Percentiles rank a stretch among this genome's conserved stretches.
Conservation (phyloP, 495 filamentous ascomycete species). For the Penicillium bovifimosum region DNA sequence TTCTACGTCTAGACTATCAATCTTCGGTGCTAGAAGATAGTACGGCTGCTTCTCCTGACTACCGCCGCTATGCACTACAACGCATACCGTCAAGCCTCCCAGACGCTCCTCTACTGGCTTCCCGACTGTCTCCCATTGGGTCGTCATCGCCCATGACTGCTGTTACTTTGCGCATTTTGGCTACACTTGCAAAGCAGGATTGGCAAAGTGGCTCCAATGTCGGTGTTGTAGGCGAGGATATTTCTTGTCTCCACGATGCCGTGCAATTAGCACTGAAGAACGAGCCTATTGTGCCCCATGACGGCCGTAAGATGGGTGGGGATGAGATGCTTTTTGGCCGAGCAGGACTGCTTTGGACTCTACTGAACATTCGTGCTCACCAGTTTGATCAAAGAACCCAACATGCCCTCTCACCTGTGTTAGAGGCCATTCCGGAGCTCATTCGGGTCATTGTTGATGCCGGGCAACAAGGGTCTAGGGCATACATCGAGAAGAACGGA, state of each 20-base stretch:
- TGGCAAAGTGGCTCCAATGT: slow-evolving; percentile 6
- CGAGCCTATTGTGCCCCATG: slow-evolving; percentile 25
- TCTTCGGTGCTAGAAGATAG: slow-evolving; percentile 14
- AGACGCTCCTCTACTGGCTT: slow-evolving; percentile 23
- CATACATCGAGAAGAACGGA: slow-evolving; percentile 27
- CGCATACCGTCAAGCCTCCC: slow-evolving; percentile 25
- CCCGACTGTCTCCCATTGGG: slow-evolving; percentile 29
- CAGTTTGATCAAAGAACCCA: slow-evolving; percentile 13
- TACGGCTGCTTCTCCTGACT: slow-evolving; percentile 13
- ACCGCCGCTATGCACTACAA: slow-evolving; percentile 24
- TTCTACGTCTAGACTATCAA: slow-evolving; percentile 37
- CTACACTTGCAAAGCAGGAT: slow-evolving; percentile 5
- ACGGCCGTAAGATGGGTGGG: slow-evolving; percentile 29
- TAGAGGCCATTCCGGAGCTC: slow-evolving; percentile 25
- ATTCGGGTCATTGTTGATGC: slow-evolving; percentile 32
- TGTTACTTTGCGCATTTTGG: slow-evolving; percentile 23
- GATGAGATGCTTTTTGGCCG: slow-evolving; percentile 43
- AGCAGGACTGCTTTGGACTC: slow-evolving; percentile 38
- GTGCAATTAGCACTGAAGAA: slow-evolving; percentile 31
- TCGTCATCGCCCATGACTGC: slow-evolving; percentile 29
- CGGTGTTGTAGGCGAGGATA: slow-evolving; percentile 19
- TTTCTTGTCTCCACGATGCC: slow-evolving; percentile 25
- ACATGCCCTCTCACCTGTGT: slow-evolving; percentile 16
- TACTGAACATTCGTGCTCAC: slow-evolving; percentile 33
- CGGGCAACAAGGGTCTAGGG: slow-evolving; percentile 29